Base-by-base conservation (phyloP, 352 stramenopile species). In the Peronospora tabacina region DNA sequence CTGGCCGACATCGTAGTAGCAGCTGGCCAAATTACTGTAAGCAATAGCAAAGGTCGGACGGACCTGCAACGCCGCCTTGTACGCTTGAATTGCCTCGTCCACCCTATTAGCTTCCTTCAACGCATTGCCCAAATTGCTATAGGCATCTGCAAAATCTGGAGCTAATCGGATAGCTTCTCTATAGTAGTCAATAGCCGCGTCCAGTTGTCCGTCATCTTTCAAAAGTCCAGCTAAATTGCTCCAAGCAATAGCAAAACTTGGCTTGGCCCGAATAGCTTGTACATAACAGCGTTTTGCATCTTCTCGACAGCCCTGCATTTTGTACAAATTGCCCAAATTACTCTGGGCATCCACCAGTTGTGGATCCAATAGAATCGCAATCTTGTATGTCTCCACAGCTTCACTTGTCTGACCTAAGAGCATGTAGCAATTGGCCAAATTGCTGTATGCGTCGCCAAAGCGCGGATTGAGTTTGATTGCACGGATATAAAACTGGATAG, bases 241-340 rank as follows among this genome's bases (percentile, higher is more conserved):
- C 88, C 89, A 97, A 6, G 90, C 87, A 45, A 97, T 94, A 12
- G 91, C 80, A 55, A 96, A 97, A 34, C 70, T 84, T 1, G 90
- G 90, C 32, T 89, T 82, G 13, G 95, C 71, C 20, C 78, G 72
- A 42, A 97, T 94, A 3, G 90, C 90, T 55, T 96, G 79, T 0
- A 84, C 70, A 61, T 97, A 97, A 64, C 87, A 97, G 28, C 44
- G 47, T 59, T 95, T 94, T 29, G 90, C 87, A n/a, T 94, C 82
- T 17, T 92, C 81, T 17, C 88, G 62, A 0, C 73, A 66, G 3
- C 83, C 83, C 63, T 95, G 78, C 11, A 85, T 76, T 57, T 96
- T 97, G 63, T 95, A 92, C 19, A 97, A 61, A 51, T 97, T 97
- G 17, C 88, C 93, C n/a, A 97, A 53, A 52, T 98, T 98, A 39